These are phyloP conservation scores for Nemania sp. DNA, from an alignment of 2,329 filamentous ascomycete species.

Conservation along the genomic window DNA sequence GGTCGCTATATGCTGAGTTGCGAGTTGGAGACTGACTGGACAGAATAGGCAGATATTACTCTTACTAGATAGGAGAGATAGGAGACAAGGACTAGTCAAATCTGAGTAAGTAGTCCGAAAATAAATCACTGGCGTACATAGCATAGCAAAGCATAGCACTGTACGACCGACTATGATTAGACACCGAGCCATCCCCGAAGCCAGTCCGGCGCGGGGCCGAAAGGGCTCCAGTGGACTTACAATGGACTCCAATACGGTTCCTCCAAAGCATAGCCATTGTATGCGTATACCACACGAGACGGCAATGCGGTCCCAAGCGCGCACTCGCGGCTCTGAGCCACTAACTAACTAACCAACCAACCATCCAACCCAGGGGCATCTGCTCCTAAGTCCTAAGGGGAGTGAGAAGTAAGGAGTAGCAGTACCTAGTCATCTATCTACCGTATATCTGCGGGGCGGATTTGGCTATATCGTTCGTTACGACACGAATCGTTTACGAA, in stretches of 20 bases:
- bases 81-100: neutral
- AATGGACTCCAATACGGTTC: constrained; percentile 15
- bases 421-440: constrained; percentile 16
- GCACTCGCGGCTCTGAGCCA: constrained; percentile 29
- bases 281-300: constrained; percentile 23
- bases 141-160: constrained; percentile 11
- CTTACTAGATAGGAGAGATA: neutral
- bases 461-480: constrained; percentile 14
- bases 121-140: neutral
- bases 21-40: constrained; percentile 1
- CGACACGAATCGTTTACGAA: constrained; percentile 23
- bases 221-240: constrained; percentile 14
- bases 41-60: neutral
- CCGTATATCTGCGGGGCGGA: constrained; percentile 31
- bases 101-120: constrained; percentile 14
- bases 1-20: neutral
- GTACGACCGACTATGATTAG: constrained; percentile 8
- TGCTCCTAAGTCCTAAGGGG: neutral
- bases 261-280: constrained; percentile 15
- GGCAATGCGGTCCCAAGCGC: constrained; percentile 24
- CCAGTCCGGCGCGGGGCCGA: constrained; percentile 39
- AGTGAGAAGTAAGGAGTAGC: no score
- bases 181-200: constrained; percentile 43
- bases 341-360: no score
- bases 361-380: neutral